Evolutionary conservation across 164 flowering plant genomes (phyloP), one percentile per base, ranked within the genome.

Genomic region (Vitis amurensis): DNA sequence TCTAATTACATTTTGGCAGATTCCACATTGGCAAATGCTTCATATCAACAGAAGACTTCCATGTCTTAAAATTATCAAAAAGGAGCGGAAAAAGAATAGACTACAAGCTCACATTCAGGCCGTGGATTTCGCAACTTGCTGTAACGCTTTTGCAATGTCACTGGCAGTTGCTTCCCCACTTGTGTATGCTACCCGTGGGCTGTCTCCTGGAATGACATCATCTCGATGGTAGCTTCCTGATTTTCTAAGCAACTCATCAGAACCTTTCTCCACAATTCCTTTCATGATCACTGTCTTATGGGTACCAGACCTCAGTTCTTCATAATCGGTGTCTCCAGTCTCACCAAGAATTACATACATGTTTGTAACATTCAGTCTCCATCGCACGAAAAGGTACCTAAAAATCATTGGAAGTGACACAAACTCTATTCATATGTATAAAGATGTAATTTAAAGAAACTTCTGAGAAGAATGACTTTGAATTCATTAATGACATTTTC

Each of bases 311-410:
- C 88, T 86, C 71, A 93, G 72, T 69, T 91, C 99, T 66, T 95
- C 99, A 63, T 90, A 80, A 68, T 95, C 99, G 0, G 98, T 90
- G 68, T 95, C 99, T 2, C 98, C 98, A 0, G 82, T 80, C 66
- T 93, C 99, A 1, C 99, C 98, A 14, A 90, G 83, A 62, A 95
- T 60, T 37, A 95, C 96, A 53, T 61, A 89, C 97, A 95, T 90
- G 79, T 92, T 93, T 23, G 97, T 85, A 1, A 93, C 90, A 19
- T 91, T 90, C 73, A 93, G 48, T 68, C 93, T 86, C 99, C 99
- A 95, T 8, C 99, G 93, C 10, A 93, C 98, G 56, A 91, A 93
- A 4, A 95, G 82, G 82, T 93, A 93, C 90, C 99, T 91, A 52
- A 63, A 6, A 57, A 57, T 12, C 37, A 72, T 7, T 15, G 44